Evolutionary conservation across 23 red algal species (phyloP), one percentile per base, ranked within the genome.

Genomic region (Chondrus crispus): DNA sequence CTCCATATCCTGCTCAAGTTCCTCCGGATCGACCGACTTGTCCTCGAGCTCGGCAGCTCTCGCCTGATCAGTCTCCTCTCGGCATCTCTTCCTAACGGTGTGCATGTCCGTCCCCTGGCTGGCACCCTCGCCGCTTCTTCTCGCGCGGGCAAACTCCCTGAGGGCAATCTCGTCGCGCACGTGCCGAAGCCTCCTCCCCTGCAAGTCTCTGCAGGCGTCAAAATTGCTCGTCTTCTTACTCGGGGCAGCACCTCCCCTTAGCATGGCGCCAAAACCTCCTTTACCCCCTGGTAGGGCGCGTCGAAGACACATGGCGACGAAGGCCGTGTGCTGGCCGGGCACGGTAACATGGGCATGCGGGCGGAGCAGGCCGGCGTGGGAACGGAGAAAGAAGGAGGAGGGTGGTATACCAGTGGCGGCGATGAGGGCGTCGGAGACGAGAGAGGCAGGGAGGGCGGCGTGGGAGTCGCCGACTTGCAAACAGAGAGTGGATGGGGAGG

Each of bases 211-310:
- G 36, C 92, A 94, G 3, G 82, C 37, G 44, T 87, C 92, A 46
- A 94, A 94, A 72, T 94, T 94, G 2, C 82, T 94, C 20, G 92
- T 94, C 53, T 81, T 77, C 58, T 79, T 94, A 24, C 58, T 46
- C 20, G 82, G 71, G 5, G 80, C 52, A 35, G 70, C 62, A n/a
- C n/a, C n/a, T 24, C 92, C 92, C 19, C 82, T 66, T 38, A 94
- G 57, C 45, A 80, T 24, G 7, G 83, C 83, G 18, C 92, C 92
- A 73, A 94, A 94, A 24, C 92, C 92, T 68, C 92, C 92, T 43
- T 94, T 94, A 22, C 92, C 92, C 3, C 92, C 92, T 0, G 89
- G 89, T 11, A 92, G 68, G 30, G 89, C 89, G 11, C 89, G 76
- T n/a, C 89, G 79, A 2, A 84, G 16, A 37, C 48, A 58, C 24